Evolutionary conservation across 768 basidiomycete genomes (phyloP).

Genomic region (Leccinum disarticulatum): DNA sequence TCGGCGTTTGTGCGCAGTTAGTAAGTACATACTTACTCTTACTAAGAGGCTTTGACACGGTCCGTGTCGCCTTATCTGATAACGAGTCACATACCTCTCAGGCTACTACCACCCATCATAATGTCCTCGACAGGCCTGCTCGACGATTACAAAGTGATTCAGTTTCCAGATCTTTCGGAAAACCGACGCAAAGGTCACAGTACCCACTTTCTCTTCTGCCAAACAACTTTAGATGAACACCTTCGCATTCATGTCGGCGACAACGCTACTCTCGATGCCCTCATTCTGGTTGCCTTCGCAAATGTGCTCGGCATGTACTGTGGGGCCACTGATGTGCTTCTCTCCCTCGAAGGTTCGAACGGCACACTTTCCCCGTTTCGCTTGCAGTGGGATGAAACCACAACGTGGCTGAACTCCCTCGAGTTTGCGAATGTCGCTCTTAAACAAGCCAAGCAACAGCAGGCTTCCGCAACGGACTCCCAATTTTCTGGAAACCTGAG

Average conservation of each 20-base stretch:
- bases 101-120: neutral
- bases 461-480: neutral
- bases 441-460: neutral
- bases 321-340: slow-evolving; percentile 18
- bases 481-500: neutral
- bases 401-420: slow-evolving; percentile 17
- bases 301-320: slow-evolving; percentile 25
- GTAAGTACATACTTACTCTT: neutral
- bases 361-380: slow-evolving; percentile 10
- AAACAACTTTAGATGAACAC: slow-evolving; percentile 5
- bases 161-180: slow-evolving; percentile 24
- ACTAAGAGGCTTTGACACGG: neutral
- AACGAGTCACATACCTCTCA: neutral
- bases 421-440: slow-evolving; percentile 9
- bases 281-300: slow-evolving; percentile 23
- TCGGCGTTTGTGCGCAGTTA: neutral
- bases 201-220: neutral
- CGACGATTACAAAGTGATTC: slow-evolving; percentile 2
- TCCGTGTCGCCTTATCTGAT: slow-evolving; percentile 11
- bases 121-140: neutral
- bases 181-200: slow-evolving; percentile 11
- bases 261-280: slow-evolving; percentile 4
- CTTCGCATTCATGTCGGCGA: slow-evolving; percentile 1
- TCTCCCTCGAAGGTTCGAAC: slow-evolving; percentile 15
- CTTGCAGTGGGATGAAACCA: slow-evolving; percentile 19